phyloP scores from a whole-genome alignment of 352 stramenopile genomes.

The Pythium insidiosum region DNA sequence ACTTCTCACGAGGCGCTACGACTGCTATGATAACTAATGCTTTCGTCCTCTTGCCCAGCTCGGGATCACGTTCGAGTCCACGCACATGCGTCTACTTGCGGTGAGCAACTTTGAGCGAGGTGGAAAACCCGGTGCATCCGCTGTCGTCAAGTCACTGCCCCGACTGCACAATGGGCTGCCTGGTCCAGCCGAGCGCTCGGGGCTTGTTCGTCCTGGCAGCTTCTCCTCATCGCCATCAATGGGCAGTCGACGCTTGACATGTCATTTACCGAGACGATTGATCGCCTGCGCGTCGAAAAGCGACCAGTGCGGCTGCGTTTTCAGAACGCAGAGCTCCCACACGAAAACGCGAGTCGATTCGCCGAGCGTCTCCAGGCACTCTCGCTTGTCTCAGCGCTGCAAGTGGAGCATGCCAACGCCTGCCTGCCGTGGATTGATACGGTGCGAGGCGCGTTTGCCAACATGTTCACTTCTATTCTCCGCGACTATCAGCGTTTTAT shows the following conservation, averaged over 20 bases:
- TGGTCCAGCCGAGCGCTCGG: constrained; percentile 53
- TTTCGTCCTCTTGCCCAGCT: constrained; percentile 21
- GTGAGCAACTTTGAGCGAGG: constrained; percentile 39
- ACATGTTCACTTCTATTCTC: constrained; percentile 61
- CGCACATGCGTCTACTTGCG: constrained; percentile 51
- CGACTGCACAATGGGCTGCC: constrained; percentile 44
- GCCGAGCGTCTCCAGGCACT: constrained; percentile 44
- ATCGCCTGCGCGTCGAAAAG: constrained; percentile 31
- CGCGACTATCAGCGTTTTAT: constrained; percentile 43
- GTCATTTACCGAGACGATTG: constrained; percentile 58
- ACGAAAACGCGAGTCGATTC: constrained; percentile 50
- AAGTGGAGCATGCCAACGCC: constrained; percentile 33
- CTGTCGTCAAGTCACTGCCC: constrained; percentile 62
- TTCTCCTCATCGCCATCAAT: constrained; percentile 70
- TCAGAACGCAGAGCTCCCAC: constrained; percentile 35
- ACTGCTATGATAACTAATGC: neutral
- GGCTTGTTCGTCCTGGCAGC: constrained; percentile 37
- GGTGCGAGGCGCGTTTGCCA: constrained; percentile 46
- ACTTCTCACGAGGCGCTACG: neutral
- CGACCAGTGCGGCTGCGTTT: constrained; percentile 60
- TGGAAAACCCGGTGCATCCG: constrained; percentile 30
- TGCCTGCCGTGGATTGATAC: constrained; percentile 51
- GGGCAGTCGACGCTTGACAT: constrained; percentile 49
- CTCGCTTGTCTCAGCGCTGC: constrained; percentile 37
- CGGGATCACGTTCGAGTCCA: constrained; percentile 74